These are phyloP conservation scores for Hirsutella minnesotensis DNA, from an alignment of 2,329 filamentous ascomycete genomes.

Conservation along the genomic window DNA sequence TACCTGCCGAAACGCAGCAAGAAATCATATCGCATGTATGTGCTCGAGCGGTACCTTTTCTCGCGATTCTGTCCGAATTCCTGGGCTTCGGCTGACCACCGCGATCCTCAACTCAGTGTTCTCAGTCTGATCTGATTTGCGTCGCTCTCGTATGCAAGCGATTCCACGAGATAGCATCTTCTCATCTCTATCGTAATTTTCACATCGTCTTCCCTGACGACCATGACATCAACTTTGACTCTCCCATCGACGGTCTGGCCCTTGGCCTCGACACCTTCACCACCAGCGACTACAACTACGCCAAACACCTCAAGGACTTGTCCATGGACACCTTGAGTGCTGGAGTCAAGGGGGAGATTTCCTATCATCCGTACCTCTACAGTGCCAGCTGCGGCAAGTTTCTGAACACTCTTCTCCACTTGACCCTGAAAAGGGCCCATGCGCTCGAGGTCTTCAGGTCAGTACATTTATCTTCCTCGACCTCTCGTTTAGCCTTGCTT, in stretches of 20 bases:
- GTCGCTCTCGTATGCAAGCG: slow-evolving; percentile 46
- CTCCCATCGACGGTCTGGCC: slow-evolving; percentile 44
- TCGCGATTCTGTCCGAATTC: not conserved
- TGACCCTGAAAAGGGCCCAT: slow-evolving; percentile 43
- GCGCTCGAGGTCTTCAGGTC: slow-evolving; percentile 45
- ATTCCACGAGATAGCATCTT: slow-evolving; percentile 45
- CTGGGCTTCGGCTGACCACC: not conserved
- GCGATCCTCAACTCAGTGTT: slow-evolving; percentile 25
- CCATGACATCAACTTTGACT: slow-evolving; percentile 38
- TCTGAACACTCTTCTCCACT: slow-evolving; percentile 46
- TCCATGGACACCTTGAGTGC: slow-evolving; percentile 42
- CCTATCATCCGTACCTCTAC: slow-evolving; percentile 42
- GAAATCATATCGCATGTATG: slow-evolving; percentile 36
- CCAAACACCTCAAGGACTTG: slow-evolving; percentile 42
- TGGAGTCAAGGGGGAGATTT: slow-evolving; percentile 38
- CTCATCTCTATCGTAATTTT: slow-evolving; percentile 47
- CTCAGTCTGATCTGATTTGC: slow-evolving; percentile 40
- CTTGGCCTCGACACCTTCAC: slow-evolving; percentile 48
- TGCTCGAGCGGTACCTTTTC: slow-evolving; percentile 2
- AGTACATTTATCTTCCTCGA: slow-evolving; percentile 8
- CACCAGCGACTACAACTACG: slow-evolving; percentile 53
- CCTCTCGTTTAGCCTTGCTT: not conserved
- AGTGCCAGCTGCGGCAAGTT: slow-evolving; percentile 49
- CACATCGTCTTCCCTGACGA: slow-evolving; percentile 50
- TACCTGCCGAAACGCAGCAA: slow-evolving; percentile 36